Evolutionary conservation across 2,329 filamentous ascomycete genomes (phyloP).

Genomic region (Penicillium sp.): DNA sequence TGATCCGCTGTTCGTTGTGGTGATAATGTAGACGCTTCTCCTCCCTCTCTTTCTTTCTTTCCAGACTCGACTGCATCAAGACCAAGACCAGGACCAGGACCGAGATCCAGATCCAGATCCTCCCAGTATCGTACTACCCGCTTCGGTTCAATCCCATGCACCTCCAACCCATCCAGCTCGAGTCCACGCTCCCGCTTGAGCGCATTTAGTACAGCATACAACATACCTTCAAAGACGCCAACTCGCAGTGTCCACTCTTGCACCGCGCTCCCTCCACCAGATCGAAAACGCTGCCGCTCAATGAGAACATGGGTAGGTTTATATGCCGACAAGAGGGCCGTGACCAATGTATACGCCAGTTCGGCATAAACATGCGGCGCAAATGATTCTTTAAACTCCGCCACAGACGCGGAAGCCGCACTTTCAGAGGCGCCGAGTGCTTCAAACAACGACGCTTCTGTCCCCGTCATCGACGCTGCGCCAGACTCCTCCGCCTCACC

Average conservation of each 20-base stretch:
- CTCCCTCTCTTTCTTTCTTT: not conserved
- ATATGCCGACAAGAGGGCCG: constrained; percentile 44
- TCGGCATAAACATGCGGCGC: constrained; percentile 49
- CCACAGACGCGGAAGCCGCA: too few relatives aligned
- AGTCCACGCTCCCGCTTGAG: constrained; percentile 41
- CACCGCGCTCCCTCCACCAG: constrained; percentile 57
- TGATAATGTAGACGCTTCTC: not conserved
- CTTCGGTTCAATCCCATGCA: constrained; percentile 49
- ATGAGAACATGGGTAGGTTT: constrained; percentile 66
- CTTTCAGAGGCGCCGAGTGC: too few relatives aligned
- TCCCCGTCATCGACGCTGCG: too few relatives aligned
- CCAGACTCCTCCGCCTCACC: too few relatives aligned
- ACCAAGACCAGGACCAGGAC: not conserved
- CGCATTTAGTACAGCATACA: constrained; percentile 63
- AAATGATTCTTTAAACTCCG: constrained; percentile 33
- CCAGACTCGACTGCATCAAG: too few relatives aligned
- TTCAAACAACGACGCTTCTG: too few relatives aligned
- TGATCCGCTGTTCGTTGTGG: too few relatives aligned
- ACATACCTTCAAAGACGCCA: constrained; percentile 74
- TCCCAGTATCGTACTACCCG: constrained; percentile 54
- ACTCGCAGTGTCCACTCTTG: constrained; percentile 79
- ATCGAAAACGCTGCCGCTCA: constrained; percentile 59
- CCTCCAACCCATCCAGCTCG: constrained; percentile 24
- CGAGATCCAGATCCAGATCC: constrained; percentile 19
- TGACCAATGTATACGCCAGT: constrained; percentile 52